Base-by-base conservation (phyloP, 257 asterid genomes). In the Fraxinus pennsylvanica region DNA sequence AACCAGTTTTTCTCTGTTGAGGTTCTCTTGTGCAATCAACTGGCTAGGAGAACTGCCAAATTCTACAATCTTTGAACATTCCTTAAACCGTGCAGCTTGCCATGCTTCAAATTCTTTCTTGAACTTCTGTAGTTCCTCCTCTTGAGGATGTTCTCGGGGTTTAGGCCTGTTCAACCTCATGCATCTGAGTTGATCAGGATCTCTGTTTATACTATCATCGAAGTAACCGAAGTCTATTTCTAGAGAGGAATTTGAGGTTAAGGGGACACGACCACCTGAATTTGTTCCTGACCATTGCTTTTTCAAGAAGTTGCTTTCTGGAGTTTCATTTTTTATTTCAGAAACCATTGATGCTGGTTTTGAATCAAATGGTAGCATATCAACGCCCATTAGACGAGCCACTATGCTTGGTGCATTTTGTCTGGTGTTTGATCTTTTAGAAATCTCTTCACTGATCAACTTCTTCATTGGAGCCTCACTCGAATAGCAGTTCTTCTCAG, bases 311-410 rank as follows among this genome's bases (percentile, higher is more conserved):
- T 82, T 86, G 80, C 68, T 81, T 14, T 65, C 57, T n/a, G 73
- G 84, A 87, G 47, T 54, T 75, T 76, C 89, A 70, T 81, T 84
- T 75, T 78, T 85, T 25, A 69, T 79, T 79, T 85, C 87, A 63
- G 75, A 71, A 74, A 50, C 69, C 77, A 75, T 81, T 63, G 81
- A 73, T 9, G 71, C 75, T 35, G 92, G 41, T 66, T 84, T 89
- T 67, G 91, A 74, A 81, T 89, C 92, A 65, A 90, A 81, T 50
- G 98, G 97, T 77, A 91, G 77, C 74, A 65, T 81, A 80, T 96
- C 99, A 69, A 96, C 97, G 73, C 99, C 99, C 99, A 96, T 96
- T 35, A 96, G 90, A 80, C 99, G 99, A 75, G 98, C 99, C 82
- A 96, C 94, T 38, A 92, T 92, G 79, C 99, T 90, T 33, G 97